Percentiles rank a stretch among this genome's conserved stretches.
These are phyloP conservation scores for Sinapis alba DNA, from an alignment of 441 rosid species.

Conservation along the genomic window DNA sequence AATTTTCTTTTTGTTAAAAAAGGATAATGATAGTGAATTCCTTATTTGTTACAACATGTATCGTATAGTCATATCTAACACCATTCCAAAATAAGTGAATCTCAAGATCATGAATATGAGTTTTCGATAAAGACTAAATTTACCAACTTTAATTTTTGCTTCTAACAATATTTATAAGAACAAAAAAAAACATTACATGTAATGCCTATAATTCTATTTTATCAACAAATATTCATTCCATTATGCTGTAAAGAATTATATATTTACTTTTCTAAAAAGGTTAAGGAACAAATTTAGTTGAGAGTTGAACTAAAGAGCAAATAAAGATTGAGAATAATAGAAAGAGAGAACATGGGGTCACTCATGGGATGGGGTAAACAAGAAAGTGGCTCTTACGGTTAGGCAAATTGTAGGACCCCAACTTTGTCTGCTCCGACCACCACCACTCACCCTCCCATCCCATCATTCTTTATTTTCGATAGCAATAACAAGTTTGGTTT, in stretches of 20 bases:
- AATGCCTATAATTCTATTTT: not conserved
- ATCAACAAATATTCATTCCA: not conserved
- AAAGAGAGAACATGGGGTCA: conserved; percentile 27
- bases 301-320: not conserved
- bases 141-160: not conserved
- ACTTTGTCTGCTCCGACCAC: conserved; percentile 33
- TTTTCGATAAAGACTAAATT: not conserved
- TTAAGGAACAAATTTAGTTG: not conserved
- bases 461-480: not conserved
- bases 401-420: conserved; percentile 28
- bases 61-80: not conserved
- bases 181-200: not conserved
- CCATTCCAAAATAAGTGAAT: not conserved
- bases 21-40: not conserved
- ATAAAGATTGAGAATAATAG: conserved; percentile 15
- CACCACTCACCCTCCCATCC: conserved; percentile 18
- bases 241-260: not conserved
- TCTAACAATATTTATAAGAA: not conserved
- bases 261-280: not conserved
- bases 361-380: conserved; percentile 10
- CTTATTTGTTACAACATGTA: not conserved
- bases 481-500: not conserved
- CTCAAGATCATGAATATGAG: not conserved
- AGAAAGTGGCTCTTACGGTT: conserved; percentile 29
- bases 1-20: no score